Percentiles rank a stretch among this genome's conserved stretches.
phyloP scores from a whole-genome alignment of 495 filamentous ascomycete species.

The Hapsidospora chrysogenum region DNA sequence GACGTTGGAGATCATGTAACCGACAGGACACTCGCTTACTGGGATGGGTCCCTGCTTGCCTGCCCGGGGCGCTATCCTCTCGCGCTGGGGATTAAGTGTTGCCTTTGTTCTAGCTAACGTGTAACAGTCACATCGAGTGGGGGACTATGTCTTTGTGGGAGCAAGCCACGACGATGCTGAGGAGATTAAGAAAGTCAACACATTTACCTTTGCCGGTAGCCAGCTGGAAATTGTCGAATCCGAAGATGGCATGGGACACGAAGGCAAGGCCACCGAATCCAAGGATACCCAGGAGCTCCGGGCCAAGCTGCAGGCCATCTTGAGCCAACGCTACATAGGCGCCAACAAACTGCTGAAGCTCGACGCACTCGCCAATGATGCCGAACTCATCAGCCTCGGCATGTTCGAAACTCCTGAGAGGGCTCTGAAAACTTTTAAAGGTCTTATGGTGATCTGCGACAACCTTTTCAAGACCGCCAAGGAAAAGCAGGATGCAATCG shows the following conservation, averaged over 20 bases:
- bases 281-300: conserved; percentile 26
- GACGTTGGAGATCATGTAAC: too few relatives aligned
- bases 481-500: conserved; percentile 53
- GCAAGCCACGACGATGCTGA: conserved; percentile 45
- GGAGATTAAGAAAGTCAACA: conserved; percentile 44
- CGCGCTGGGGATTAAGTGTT: conserved; percentile 1
- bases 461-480: conserved; percentile 45
- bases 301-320: conserved; percentile 30
- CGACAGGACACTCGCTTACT: too few relatives aligned
- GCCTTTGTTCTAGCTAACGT: conserved; percentile 41
- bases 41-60: too few relatives aligned
- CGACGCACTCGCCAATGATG: conserved; percentile 53
- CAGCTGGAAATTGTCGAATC: conserved; percentile 33
- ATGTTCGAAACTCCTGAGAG: conserved; percentile 54
- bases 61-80: too few relatives aligned
- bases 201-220: conserved; percentile 46
- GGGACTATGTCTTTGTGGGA: conserved; percentile 50
- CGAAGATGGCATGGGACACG: conserved; percentile 5
- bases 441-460: conserved; percentile 67
- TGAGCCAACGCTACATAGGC: conserved; percentile 56
- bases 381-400: conserved; percentile 48
- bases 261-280: conserved; percentile 9
- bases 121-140: conserved; percentile 51
- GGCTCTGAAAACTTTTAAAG: conserved; percentile 80
- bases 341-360: conserved; percentile 62